phyloP scores from a whole-genome alignment of 768 basidiomycete species.

The Pisolithus microcarpus region DNA sequence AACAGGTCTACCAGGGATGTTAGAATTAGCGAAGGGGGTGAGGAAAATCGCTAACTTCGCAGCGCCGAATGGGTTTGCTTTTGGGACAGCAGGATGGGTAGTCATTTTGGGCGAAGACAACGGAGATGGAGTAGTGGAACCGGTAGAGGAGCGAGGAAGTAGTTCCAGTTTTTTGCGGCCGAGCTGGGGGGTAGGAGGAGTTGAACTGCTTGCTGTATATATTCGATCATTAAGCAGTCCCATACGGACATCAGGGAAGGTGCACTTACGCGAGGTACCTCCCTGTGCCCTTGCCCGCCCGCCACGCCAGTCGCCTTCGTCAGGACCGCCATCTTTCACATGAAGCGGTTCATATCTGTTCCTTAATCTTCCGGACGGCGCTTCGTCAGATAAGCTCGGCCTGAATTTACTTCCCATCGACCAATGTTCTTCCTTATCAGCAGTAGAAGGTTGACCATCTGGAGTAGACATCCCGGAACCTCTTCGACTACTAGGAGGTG shows the following conservation, averaged over 20 bases:
- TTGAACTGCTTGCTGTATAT: constrained; percentile 58
- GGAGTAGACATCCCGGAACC: constrained; percentile 48
- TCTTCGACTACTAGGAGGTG: constrained; percentile 45
- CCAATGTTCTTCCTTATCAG: constrained; percentile 80
- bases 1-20: constrained; percentile 55
- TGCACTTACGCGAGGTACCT: constrained; percentile 57
- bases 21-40: constrained; percentile 1
- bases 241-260: constrained; percentile 3
- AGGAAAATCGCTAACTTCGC: constrained; percentile 51
- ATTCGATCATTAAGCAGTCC: constrained; percentile 5
- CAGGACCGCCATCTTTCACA: constrained; percentile 37
- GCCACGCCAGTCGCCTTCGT: constrained; percentile 71
- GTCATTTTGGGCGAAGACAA: constrained; percentile 73
- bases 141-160: constrained; percentile 65
- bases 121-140: constrained; percentile 65
- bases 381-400: constrained; percentile 38
- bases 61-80: constrained; percentile 79
- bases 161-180: constrained; percentile 78
- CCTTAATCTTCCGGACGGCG: constrained; percentile 32
- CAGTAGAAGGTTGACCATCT: constrained; percentile 40
- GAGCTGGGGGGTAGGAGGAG: constrained; percentile 77
- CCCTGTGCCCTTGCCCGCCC: constrained; percentile 36
- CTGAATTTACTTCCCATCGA: constrained; percentile 68
- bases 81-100: constrained; percentile 35
- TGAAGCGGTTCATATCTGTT: constrained; percentile 51